Evolutionary conservation across 2,329 filamentous ascomycete genomes (phyloP).

Genomic region (Aureobasidium lini): DNA sequence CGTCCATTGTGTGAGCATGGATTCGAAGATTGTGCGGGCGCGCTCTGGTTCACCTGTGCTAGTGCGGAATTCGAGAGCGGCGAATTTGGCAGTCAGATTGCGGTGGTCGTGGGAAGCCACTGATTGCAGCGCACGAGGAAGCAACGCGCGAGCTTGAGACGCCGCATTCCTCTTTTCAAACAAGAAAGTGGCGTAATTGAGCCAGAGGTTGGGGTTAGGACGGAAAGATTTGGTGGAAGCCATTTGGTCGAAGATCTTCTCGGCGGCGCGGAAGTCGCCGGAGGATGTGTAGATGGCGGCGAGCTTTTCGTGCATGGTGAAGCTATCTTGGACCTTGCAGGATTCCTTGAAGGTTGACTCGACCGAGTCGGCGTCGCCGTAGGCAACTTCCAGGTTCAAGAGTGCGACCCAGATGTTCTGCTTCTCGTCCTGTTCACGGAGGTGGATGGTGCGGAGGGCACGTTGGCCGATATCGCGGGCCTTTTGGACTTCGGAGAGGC

Average conservation of each 20-base stretch:
- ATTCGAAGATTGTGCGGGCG: constrained; percentile 90
- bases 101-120: constrained; percentile 64
- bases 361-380: constrained; percentile 66
- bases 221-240: constrained; percentile 78
- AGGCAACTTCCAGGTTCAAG: constrained; percentile 88
- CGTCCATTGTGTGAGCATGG: constrained; percentile 72
- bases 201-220: constrained; percentile 72
- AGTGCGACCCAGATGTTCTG: constrained; percentile 92
- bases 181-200: constrained; percentile 91
- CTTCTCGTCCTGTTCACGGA: constrained; percentile 85
- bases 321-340: constrained; percentile 86
- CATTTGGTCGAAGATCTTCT: constrained; percentile 77
- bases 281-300: constrained; percentile 94
- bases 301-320: constrained; percentile 81
- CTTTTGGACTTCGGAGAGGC: constrained; percentile 80
- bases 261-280: constrained; percentile 77
- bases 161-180: constrained; percentile 64
- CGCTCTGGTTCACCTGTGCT: constrained; percentile 74
- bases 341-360: constrained; percentile 86
- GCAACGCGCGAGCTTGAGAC: constrained; percentile 67
- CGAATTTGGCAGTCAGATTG: constrained; percentile 77
- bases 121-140: constrained; percentile 77
- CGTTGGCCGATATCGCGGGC: constrained; percentile 85
- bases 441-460: constrained; percentile 83
- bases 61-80: constrained; percentile 77